Evolutionary conservation across 2,329 filamentous ascomycete genomes (phyloP).

Genomic region (Trichoderma semiorbis): DNA sequence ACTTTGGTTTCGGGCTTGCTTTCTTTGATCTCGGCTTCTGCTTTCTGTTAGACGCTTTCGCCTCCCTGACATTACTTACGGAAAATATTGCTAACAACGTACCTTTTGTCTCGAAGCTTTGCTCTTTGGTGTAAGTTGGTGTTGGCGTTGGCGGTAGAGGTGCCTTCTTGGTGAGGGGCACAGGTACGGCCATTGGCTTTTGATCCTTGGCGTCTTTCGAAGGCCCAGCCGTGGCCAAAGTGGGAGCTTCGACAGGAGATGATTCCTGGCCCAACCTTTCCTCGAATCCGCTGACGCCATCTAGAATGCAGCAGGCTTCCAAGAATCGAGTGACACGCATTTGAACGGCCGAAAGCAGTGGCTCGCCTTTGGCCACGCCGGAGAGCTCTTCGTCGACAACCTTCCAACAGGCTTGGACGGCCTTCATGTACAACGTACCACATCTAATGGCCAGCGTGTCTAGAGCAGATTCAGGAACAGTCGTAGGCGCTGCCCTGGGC

Average conservation of each 20-base stretch:
- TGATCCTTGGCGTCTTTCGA: constrained; percentile 12
- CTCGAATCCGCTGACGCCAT: constrained; percentile 55
- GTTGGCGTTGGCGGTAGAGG: neutral
- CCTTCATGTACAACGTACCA: constrained; percentile 71
- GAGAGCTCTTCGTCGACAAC: constrained; percentile 63
- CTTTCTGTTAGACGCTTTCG: neutral
- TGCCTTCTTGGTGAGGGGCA: constrained; percentile 12
- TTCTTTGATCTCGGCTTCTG: constrained; percentile 25
- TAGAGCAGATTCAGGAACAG: constrained; percentile 59
- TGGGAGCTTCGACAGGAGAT: constrained; percentile 25
- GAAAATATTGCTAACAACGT: neutral
- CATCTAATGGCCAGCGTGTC: constrained; percentile 64
- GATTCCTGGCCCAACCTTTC: constrained; percentile 50
- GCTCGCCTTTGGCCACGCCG: constrained; percentile 45
- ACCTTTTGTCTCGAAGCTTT: neutral
- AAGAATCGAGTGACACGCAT: constrained; percentile 55
- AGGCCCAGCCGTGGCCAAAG: neutral
- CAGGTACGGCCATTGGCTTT: neutral
- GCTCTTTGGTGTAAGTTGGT: neutral
- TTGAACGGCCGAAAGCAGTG: constrained; percentile 52
- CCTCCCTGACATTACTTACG: neutral
- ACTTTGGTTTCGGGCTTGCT: constrained; percentile 40
- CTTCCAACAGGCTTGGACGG: constrained; percentile 67
- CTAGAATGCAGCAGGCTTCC: constrained; percentile 58
- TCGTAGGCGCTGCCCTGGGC: constrained; percentile 41